These are phyloP conservation scores for Curvularia spicifera DNA, from an alignment of 2,329 filamentous ascomycete genomes.

Conservation along the genomic window DNA sequence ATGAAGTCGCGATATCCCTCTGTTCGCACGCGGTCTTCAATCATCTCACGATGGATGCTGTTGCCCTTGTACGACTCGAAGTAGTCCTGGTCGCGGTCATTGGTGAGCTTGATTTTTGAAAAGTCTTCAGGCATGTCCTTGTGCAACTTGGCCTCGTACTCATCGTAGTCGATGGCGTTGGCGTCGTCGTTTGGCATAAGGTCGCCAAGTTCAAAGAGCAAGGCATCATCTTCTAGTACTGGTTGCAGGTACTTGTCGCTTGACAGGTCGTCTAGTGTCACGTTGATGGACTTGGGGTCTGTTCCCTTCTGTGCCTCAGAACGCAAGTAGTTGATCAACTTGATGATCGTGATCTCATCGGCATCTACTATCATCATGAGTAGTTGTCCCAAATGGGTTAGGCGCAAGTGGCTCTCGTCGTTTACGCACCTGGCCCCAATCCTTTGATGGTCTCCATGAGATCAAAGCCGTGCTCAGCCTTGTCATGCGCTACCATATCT, in stretches of 20 bases:
- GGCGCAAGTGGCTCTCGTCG: slow-evolving; percentile 3
- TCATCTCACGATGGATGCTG: slow-evolving; percentile 96
- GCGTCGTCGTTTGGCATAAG: slow-evolving; percentile 53
- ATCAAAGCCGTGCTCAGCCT: slow-evolving; percentile 37
- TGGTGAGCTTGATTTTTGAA: slow-evolving; percentile 37
- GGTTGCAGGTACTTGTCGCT: slow-evolving; percentile 84
- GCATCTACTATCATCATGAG: slow-evolving; percentile 31
- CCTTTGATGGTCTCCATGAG: slow-evolving; percentile 35
- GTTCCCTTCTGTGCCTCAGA: slow-evolving; percentile 49
- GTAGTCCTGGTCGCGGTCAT: slow-evolving; percentile 64
- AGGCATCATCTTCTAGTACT: slow-evolving; percentile 84
- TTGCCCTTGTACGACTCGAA: slow-evolving; percentile 66
- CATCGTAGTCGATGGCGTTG: slow-evolving; percentile 42
- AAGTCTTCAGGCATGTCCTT: slow-evolving; percentile 48
- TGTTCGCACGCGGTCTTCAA: slow-evolving; percentile 87
- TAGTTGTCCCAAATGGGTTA: slow-evolving; percentile 26
- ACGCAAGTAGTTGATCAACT: slow-evolving; percentile 58
- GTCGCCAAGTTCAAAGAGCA: slow-evolving; percentile 88
- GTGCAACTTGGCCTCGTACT: slow-evolving; percentile 50
- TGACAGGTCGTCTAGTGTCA: slow-evolving; percentile 68
- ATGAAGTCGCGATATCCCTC: slow-evolving; percentile 95
- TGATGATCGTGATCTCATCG: slow-evolving; percentile 45
- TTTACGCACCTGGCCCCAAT: slow-evolving; percentile 37
- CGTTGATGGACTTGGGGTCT: slow-evolving; percentile 54
- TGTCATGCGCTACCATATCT: slow-evolving; percentile 40